Evolutionary conservation across 768 basidiomycete genomes (phyloP).

Genomic region (Calocybe gangraenosa): DNA sequence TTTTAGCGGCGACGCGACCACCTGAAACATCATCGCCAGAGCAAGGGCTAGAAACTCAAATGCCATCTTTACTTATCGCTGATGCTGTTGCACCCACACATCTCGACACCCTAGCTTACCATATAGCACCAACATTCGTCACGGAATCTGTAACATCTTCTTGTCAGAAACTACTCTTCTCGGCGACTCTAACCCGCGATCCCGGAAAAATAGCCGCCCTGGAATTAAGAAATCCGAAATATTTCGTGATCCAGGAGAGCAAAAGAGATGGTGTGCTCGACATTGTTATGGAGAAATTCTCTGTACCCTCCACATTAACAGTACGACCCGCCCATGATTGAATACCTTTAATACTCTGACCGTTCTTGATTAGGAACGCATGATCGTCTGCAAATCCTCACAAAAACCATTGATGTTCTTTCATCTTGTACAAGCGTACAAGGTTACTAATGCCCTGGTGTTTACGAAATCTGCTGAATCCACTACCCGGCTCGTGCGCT

Average conservation of each 20-base stretch:
- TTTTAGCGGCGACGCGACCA: conserved; percentile 67
- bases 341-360: neutral
- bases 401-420: conserved; percentile 89
- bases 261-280: conserved; percentile 39
- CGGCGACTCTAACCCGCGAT: conserved; percentile 91
- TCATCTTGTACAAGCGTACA: conserved; percentile 66
- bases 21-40: conserved; percentile 10
- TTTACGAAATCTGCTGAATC: conserved; percentile 99
- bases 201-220: conserved; percentile 89
- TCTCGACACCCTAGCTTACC: conserved; percentile 36
- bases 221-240: conserved; percentile 74
- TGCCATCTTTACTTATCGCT: conserved; percentile 17
- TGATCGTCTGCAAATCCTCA: conserved; percentile 73
- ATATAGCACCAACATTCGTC: conserved; percentile 42
- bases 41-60: neutral
- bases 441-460: conserved; percentile 70
- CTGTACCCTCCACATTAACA: conserved; percentile 73
- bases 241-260: conserved; percentile 75
- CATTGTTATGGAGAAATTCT: conserved; percentile 69
- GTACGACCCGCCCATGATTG: conserved; percentile 34
- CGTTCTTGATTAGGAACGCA: conserved; percentile 63
- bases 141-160: conserved; percentile 57
- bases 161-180: conserved; percentile 95
- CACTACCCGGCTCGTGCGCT: conserved; percentile 71
- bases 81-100: conserved; percentile 67